Conservation (phyloP, 352 stramenopile genomes). For the Globisporangium orthogonon region DNA sequence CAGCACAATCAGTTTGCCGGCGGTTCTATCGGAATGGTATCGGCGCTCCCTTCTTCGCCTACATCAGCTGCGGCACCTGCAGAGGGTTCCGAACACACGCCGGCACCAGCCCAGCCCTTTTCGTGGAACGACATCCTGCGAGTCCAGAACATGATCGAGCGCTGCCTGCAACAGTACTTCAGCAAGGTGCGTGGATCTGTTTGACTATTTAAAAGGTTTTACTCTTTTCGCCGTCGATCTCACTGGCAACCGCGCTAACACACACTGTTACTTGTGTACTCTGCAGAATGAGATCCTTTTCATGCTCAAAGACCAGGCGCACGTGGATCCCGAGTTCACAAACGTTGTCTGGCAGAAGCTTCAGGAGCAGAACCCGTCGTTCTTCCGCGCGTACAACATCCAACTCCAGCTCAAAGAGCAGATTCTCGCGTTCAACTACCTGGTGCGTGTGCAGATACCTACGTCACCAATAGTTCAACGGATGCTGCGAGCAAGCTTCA, state of each 20-base stretch:
- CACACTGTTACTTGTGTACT: not conserved
- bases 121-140: constrained; percentile 88
- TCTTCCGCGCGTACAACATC: constrained; percentile 83
- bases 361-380: constrained; percentile 87
- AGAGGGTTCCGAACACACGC: not conserved
- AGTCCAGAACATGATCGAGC: constrained; percentile 88
- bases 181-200: constrained; percentile 65
- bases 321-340: constrained; percentile 82
- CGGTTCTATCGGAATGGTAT: not conserved
- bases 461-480: not conserved
- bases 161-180: constrained; percentile 88
- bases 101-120: constrained; percentile 28
- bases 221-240: too few relatives aligned
- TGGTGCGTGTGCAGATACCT: constrained; percentile 46
- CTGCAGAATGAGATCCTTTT: constrained; percentile 57
- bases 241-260: too few relatives aligned
- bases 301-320: constrained; percentile 55
- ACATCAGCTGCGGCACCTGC: not conserved
- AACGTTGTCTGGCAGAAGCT: constrained; percentile 89
- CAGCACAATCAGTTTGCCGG: not conserved
- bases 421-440: constrained; percentile 89
- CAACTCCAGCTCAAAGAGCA: constrained; percentile 88
- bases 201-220: too few relatives aligned
- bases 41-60: not conserved
- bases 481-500: not conserved